Evolutionary conservation across 352 stramenopile genomes (phyloP), one percentile per base, ranked within the genome.

Genomic region (Globisporangium barbulae): DNA sequence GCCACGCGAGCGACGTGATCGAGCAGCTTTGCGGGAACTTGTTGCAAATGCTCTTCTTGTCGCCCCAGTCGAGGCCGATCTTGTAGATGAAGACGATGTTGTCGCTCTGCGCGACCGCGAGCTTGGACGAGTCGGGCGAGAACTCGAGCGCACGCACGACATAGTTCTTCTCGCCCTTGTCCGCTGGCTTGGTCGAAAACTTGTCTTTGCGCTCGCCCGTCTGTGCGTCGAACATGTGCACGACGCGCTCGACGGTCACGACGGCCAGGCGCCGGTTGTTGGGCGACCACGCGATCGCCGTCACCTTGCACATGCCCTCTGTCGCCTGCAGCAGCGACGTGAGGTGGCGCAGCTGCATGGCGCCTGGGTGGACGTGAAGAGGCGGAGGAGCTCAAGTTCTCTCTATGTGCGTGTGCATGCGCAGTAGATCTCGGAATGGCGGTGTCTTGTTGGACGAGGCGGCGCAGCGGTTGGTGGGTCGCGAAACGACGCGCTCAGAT

Each of bases 71-170:
- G 28, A 96, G 61, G 0, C 94, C 90, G 50, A 98, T 90, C 74
- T 98, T 98, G 78, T 98, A 98, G 55, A 98, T 93, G 69, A 98
- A 98, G 6, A 98, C 89, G 61, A 98, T 98, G 74, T 97, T 98
- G 79, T 98, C 94, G 68, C 81, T 97, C 75, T 98, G 95, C 1
- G 94, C 95, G n/a, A 98, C 86, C 28, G 95, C 94, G 35, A 98
- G 88, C 70, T 97, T 98, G 70, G 86, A 88, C 42, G 86, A 97
- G 65, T 98, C 90, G 28, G 94, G 93, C 22, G 89, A 97, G 70
- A 98, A 98, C 63, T 78, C 85, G 45, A 98, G 89, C 41, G 80
- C 81, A 10, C 89, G 84, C 53, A 98, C 93, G 54, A 97, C 66
- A 73, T 98, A 98, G 69, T 97, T 98, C 72, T 98, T 98, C 59